Conservation (phyloP, 225 moss, liverwort and hornwort genomes). For the Asterella californica region DNA sequence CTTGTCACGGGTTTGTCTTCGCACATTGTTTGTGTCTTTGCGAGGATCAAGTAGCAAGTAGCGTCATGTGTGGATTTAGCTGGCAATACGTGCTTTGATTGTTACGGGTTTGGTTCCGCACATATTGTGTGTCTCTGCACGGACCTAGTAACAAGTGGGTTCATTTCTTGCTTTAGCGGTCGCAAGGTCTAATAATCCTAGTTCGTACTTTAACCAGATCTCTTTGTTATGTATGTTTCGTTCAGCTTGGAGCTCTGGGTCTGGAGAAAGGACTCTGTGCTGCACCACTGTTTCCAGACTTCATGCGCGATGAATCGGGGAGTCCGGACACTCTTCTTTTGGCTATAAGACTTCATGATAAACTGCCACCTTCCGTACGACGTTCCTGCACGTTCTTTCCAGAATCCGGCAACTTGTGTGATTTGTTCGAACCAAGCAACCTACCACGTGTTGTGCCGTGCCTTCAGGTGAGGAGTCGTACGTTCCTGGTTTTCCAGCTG, state of each 20-base stretch:
- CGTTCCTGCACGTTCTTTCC: constrained; percentile 57
- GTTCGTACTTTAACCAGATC: background rate
- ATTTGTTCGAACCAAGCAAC: constrained; percentile 67
- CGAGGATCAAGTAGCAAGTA: too few relatives aligned
- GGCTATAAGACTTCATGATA: constrained; percentile 56
- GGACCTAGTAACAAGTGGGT: background rate
- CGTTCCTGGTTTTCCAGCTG: background rate
- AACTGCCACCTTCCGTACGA: constrained; percentile 47
- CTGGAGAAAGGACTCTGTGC: constrained; percentile 67
- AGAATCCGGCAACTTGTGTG: constrained; percentile 57
- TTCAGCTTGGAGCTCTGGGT: constrained; percentile 64
- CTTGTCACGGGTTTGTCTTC: background rate
- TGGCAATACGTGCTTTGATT: background rate
- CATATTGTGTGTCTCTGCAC: background rate
- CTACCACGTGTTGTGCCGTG: constrained; percentile 61
- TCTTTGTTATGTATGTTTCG: background rate
- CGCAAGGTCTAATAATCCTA: background rate
- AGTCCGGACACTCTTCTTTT: constrained; percentile 65
- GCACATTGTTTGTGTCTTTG: too few relatives aligned
- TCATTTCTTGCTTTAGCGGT: background rate
- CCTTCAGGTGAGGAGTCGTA: constrained; percentile 56
- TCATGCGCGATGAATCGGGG: constrained; percentile 51
- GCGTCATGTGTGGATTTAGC: background rate
- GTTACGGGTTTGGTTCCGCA: background rate
- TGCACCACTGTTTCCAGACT: constrained; percentile 62